Conservation (phyloP, 306 rosid genomes). For the Styphnolobium japonicum region DNA sequence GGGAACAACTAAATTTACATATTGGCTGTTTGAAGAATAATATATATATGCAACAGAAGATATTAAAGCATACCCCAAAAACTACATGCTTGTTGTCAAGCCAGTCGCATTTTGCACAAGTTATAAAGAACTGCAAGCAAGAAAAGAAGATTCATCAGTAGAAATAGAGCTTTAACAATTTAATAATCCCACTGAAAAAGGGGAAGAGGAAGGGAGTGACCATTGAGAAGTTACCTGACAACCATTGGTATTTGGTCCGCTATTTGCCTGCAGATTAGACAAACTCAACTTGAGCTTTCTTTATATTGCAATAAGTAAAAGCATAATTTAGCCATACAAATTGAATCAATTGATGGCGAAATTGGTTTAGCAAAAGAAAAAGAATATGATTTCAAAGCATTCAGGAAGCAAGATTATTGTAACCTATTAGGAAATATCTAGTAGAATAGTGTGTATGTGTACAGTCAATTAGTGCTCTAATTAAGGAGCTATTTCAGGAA, state of each 20-base stretch:
- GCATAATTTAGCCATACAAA: conserved; percentile 6
- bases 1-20: not conserved
- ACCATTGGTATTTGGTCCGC: conserved; percentile 84
- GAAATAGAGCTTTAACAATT: not conserved
- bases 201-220: conserved; percentile 10
- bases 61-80: conserved; percentile 74
- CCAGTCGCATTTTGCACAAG: conserved; percentile 97
- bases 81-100: conserved; percentile 98
- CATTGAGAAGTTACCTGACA: conserved; percentile 65
- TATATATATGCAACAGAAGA: conserved; percentile 15
- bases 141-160: conserved; percentile 27
- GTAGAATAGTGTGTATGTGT: not conserved
- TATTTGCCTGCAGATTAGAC: conserved; percentile 77
- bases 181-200: not conserved
- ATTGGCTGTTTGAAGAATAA: not conserved
- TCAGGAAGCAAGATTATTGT: not conserved
- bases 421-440: not conserved
- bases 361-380: conserved; percentile 2
- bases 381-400: not conserved
- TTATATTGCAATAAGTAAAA: conserved; percentile 6
- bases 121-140: conserved; percentile 75
- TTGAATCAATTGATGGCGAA: not conserved
- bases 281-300: not conserved
- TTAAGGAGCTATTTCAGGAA: conserved; percentile 15
- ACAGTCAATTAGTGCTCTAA: not conserved